Evolutionary conservation across 164 flowering plant genomes (phyloP), one percentile per base, ranked within the genome.

Genomic region (Buxus sempervirens): DNA sequence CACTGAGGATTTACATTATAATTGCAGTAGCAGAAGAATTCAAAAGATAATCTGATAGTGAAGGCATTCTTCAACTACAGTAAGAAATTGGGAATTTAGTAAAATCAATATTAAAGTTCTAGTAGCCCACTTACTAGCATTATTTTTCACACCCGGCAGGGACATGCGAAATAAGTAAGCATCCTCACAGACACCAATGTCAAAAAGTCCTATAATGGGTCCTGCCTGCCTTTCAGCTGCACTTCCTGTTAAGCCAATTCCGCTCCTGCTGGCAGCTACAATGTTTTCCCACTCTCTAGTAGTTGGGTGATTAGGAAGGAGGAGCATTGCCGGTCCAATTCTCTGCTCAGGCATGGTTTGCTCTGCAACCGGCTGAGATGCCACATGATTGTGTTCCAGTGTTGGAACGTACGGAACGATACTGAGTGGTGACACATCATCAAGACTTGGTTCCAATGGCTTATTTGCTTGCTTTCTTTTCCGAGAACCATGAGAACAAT

Each of bases 111-210:
- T 45, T 45, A 5, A n/a, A 45, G 51, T 45, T 15, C 51, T 15
- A 45, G 26, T 4, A 32, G 7, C 13, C 19, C 48, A 80, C 90
- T 87, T 81, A 88, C 97, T 73, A 73, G 75, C 88, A 76, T 86
- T 86, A 75, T 85, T 83, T 63, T 62, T 77, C 12, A 91, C 95
- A 13, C 97, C 97, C 0, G 95, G 95, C 74, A 91, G 89, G 42
- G 95, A 80, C 7, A 86, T 78, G 0, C 89, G 86, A 62, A 91
- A 91, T 4, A 83, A 28, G 75, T 86, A 91, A 0, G 91, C 71
- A 51, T 89, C 91, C 0, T 81, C 81, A 26, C 78, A 76, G 45
- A 82, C 89, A 3, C 88, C 97, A 62, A 91, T 80, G 68, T 89
- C 90, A 72, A 86, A 63, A 2, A 73, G 74, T 36, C 97, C 95